Percentiles rank a stretch among this genome's conserved stretches.
These are phyloP conservation scores for Sporothrix curviconia DNA, from an alignment of 2,329 filamentous ascomycete genomes.

Conservation along the genomic window DNA sequence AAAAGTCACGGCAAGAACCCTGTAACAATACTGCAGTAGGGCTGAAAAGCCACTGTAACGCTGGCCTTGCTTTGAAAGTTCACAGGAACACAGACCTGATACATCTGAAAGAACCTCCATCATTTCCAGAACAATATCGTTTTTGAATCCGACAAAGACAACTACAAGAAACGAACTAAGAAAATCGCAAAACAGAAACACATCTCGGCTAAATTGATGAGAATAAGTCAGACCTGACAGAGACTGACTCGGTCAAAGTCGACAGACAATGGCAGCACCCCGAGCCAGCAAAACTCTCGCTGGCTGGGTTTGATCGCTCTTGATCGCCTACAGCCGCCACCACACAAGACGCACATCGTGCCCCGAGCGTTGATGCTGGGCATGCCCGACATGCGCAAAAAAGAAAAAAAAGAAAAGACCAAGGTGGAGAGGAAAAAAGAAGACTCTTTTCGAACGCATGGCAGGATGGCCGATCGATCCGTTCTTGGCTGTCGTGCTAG, in stretches of 20 bases:
- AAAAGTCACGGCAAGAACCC: too few relatives aligned
- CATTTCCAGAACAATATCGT: too few relatives aligned
- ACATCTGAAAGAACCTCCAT: too few relatives aligned
- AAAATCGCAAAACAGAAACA: not conserved
- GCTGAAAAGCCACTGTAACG: too few relatives aligned
- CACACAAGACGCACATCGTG: constrained; percentile 6
- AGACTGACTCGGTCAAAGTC: too few relatives aligned
- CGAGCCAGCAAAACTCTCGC: not conserved
- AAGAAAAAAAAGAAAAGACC: too few relatives aligned
- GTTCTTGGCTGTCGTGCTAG: not conserved
- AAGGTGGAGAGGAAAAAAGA: too few relatives aligned
- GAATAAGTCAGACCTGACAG: not conserved
- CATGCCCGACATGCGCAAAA: not conserved
- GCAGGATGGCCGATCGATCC: not conserved
- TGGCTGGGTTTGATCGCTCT: constrained; percentile 3
- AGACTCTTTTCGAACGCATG: not conserved
- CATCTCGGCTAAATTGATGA: not conserved
- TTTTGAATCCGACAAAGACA: too few relatives aligned
- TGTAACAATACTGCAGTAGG: too few relatives aligned
- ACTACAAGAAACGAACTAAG: not conserved
- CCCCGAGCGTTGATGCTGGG: not conserved
- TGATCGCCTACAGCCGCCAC: constrained; percentile 5
- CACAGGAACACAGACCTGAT: too few relatives aligned
- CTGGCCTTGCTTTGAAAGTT: too few relatives aligned
- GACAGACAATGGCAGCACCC: not conserved